phyloP scores from a whole-genome alignment of 2,329 filamentous ascomycete genomes.

The Corynespora cassiicola region DNA sequence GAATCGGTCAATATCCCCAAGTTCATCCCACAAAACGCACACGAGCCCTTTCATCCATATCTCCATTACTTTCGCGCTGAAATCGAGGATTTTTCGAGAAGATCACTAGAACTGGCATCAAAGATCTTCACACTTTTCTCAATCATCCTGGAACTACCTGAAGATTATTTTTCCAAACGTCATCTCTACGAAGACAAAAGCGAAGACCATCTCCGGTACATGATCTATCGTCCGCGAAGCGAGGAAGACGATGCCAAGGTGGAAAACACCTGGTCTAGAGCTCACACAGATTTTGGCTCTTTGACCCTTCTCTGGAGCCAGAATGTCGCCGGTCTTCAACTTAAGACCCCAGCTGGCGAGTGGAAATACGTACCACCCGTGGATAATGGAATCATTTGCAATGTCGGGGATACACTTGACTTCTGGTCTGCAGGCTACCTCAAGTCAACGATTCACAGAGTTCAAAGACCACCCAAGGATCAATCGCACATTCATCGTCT shows the following conservation, averaged over 20 bases:
- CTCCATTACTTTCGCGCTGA: conserved; percentile 30
- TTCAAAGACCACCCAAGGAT: conserved; percentile 54
- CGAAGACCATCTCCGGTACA: conserved; percentile 51
- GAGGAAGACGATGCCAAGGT: conserved; percentile 42
- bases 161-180: conserved; percentile 44
- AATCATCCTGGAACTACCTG: conserved; percentile 48
- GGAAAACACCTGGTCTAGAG: conserved; percentile 53
- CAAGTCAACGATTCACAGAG: conserved; percentile 59
- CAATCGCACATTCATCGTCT: conserved; percentile 45
- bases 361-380: conserved; percentile 57
- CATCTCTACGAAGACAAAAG: conserved; percentile 45
- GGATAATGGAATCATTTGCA: conserved; percentile 57
- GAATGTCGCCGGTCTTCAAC: conserved; percentile 55
- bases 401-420: conserved; percentile 53
- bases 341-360: conserved; percentile 51
- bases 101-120: conserved; percentile 28
- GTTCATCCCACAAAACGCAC: conserved; percentile 30
- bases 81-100: conserved; percentile 35
- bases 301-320: conserved; percentile 57
- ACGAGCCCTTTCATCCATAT: conserved; percentile 34
- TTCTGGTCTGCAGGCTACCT: conserved; percentile 52
- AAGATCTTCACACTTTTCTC: conserved; percentile 50
- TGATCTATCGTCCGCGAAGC: conserved; percentile 51
- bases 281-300: conserved; percentile 57
- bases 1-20: conserved; percentile 42